Conservation (phyloP, 768 basidiomycete species). For the Leccinum boreale region DNA sequence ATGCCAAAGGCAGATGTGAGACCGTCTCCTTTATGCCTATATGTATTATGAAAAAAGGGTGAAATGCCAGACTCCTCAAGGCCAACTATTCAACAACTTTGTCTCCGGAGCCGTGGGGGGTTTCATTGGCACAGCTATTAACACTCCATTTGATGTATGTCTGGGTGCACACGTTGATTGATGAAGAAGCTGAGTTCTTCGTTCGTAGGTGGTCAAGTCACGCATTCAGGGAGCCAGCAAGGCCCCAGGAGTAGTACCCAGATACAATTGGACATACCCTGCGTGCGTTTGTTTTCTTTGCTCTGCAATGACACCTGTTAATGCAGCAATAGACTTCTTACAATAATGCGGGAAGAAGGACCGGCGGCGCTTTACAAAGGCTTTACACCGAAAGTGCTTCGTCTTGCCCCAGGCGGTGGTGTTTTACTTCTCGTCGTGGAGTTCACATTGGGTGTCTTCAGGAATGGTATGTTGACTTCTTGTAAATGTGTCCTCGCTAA, state of each 20-base stretch:
- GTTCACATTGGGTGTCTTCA: conserved; percentile 74
- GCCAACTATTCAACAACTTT: conserved; percentile 85
- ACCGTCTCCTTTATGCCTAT: neutral
- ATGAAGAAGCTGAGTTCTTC: neutral
- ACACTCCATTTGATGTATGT: conserved; percentile 76
- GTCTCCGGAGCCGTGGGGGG: conserved; percentile 89
- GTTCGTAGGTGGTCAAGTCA: conserved; percentile 83
- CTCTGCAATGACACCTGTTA: neutral
- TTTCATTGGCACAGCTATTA: conserved; percentile 82
- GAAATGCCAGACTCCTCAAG: conserved; percentile 54
- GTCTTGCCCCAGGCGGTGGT: conserved; percentile 94
- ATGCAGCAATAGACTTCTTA: conserved; percentile 44
- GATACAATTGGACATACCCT: conserved; percentile 96
- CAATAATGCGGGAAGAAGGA: conserved; percentile 87
- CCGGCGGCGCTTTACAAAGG: conserved; percentile 87
- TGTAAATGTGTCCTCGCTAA: neutral
- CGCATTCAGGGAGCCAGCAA: conserved; percentile 80
- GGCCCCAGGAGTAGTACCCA: conserved; percentile 68
- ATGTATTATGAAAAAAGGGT: neutral
- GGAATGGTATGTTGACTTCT: conserved; percentile 47
- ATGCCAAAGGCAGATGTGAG: conserved; percentile 84
- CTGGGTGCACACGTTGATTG: neutral
- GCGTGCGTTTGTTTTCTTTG: conserved; percentile 38
- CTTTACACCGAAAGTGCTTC: conserved; percentile 91
- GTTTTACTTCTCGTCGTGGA: conserved; percentile 93